Evolutionary conservation across 2,329 filamentous ascomycete genomes (phyloP).

Genomic region (Aspergillus vadensis): DNA sequence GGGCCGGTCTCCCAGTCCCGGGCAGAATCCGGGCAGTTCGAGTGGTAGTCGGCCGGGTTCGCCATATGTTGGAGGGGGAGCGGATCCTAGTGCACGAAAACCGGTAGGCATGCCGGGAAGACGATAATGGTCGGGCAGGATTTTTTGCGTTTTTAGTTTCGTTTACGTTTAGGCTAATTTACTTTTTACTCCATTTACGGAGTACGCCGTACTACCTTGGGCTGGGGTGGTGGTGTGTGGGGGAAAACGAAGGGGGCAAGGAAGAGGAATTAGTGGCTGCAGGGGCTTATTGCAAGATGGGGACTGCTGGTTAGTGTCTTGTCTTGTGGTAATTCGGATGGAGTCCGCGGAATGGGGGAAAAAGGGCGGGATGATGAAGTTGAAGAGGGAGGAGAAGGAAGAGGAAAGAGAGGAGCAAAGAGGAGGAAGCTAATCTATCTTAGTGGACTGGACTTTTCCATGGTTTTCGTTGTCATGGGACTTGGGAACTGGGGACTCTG

Average conservation of each 20-base stretch:
- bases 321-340: background rate
- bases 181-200: background rate
- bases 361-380: background rate
- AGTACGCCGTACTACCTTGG: background rate
- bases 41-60: conserved; percentile 11
- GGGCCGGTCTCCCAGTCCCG: conserved; percentile 38
- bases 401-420: background rate
- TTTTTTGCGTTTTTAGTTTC: background rate
- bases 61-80: conserved; percentile 20
- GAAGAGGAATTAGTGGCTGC: background rate
- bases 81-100: conserved; percentile 37
- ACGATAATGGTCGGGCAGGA: conserved; percentile 1
- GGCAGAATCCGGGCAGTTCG: conserved; percentile 19
- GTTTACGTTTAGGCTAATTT: background rate
- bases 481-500: background rate
- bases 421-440: background rate
- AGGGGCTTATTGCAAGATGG: conserved; percentile 6
- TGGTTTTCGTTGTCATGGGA: background rate
- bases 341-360: background rate
- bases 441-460: background rate
- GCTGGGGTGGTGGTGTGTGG: background rate
- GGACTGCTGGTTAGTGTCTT: conserved; percentile 18
- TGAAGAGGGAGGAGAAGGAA: background rate
- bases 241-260: background rate
- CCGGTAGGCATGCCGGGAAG: conserved; percentile 31